A percentile compares a stretch with the other conserved stretches of the same genome.
Conservation (phyloP, 257 asterid genomes). For the Solanum etuberosum region DNA sequence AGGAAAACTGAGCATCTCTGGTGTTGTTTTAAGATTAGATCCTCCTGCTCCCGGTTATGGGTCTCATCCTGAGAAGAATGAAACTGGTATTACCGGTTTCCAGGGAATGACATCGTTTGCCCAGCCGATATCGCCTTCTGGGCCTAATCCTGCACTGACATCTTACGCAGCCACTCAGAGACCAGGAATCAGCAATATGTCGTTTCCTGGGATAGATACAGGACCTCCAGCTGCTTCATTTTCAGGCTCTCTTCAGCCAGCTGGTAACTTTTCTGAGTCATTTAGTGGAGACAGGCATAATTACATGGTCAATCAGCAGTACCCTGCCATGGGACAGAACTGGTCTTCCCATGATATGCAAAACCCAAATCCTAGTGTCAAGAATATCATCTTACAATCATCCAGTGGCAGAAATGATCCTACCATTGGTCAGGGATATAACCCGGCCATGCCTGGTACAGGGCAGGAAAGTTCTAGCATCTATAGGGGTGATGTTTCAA, state of each 20-base stretch:
- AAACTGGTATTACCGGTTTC: conserved; percentile 18
- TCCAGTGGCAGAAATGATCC: conserved; percentile 12
- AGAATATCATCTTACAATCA: conserved; percentile 16
- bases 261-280: conserved; percentile 8
- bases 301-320: conserved; percentile 27
- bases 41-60: conserved; percentile 37
- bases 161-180: conserved; percentile 18
- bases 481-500: conserved; percentile 14
- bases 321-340: conserved; percentile 21
- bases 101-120: conserved; percentile 21
- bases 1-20: conserved; percentile 79
- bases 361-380: conserved; percentile 10
- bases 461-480: conserved; percentile 6
- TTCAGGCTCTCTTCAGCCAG: conserved; percentile 11
- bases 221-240: conserved; percentile 17
- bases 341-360: conserved; percentile 43
- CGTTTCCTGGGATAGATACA: conserved; percentile 11
- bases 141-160: conserved; percentile 31
- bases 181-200: conserved; percentile 5
- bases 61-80: conserved; percentile 30
- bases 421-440: conserved; percentile 18
- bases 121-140: conserved; percentile 45
- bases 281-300: conserved; percentile 21
- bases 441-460: conserved; percentile 4
- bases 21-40: conserved; percentile 65